phyloP scores from a whole-genome alignment of 2,329 filamentous ascomycete species.

The Ceratocystis destructans region DNA sequence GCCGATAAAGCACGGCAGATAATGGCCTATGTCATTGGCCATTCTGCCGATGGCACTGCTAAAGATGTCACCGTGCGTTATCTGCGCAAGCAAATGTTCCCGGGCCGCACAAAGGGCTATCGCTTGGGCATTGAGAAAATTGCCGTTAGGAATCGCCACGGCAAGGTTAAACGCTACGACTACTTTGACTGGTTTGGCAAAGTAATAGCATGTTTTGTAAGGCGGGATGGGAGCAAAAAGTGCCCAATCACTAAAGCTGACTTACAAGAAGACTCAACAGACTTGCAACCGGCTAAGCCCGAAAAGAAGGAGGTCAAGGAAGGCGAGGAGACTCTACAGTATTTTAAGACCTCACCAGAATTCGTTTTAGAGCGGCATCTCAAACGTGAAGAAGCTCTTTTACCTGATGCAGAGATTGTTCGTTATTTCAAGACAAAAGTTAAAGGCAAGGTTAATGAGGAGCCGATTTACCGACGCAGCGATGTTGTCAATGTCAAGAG shows the following conservation, averaged over 20 bases:
- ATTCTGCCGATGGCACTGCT: constrained; percentile 69
- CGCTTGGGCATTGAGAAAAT: constrained; percentile 68
- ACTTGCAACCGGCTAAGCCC: constrained; percentile 57
- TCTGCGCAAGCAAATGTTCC: constrained; percentile 64
- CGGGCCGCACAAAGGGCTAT: constrained; percentile 78
- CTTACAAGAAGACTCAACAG: constrained; percentile 62
- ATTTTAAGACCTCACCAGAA: constrained; percentile 73
- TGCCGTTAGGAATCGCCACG: constrained; percentile 60
- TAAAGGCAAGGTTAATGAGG: constrained; percentile 60
- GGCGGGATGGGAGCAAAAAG: constrained; percentile 30
- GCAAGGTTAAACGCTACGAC: constrained; percentile 64
- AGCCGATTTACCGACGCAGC: constrained; percentile 65
- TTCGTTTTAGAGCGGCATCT: constrained; percentile 77
- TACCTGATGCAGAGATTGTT: constrained; percentile 52
- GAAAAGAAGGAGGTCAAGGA: constrained; percentile 62
- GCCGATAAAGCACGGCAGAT: constrained; percentile 80
- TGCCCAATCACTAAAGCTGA: constrained; percentile 56
- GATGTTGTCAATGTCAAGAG: constrained; percentile 81
- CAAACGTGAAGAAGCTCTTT: constrained; percentile 79
- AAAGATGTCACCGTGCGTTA: constrained; percentile 94
- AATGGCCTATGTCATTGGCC: constrained; percentile 77
- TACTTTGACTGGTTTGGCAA: constrained; percentile 80
- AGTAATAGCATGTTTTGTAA: constrained; percentile 58
- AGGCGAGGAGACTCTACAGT: constrained; percentile 70
- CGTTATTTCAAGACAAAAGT: constrained; percentile 61